A percentile compares a stretch with the other conserved stretches of the same genome.
These are phyloP conservation scores for Aurantiochytrium sp. DNA, from an alignment of 108 stramenopile genomes.

Conservation along the genomic window DNA sequence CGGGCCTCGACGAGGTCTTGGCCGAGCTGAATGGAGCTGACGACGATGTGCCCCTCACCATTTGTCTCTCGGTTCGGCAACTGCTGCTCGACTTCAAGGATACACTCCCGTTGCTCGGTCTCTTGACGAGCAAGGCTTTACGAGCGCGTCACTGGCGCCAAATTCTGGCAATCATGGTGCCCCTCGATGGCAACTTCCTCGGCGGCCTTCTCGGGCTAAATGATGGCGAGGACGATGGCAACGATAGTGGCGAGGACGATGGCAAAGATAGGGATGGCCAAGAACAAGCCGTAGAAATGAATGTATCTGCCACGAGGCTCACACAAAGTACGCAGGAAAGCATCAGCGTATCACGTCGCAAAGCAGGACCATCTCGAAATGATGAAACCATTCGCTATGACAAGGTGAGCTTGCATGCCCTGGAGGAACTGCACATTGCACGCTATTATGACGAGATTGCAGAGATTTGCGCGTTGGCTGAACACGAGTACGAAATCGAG, in stretches of 20 bases:
- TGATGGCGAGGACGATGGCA: not conserved
- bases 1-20: not conserved
- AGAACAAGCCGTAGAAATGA: not conserved
- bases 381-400: not conserved
- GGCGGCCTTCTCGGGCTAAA: not conserved
- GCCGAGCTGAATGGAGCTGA: not conserved
- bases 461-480: not conserved
- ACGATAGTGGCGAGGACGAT: not conserved
- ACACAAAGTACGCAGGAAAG: too few relatives aligned
- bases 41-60: not conserved
- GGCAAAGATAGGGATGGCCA: not conserved
- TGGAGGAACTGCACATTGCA: not conserved
- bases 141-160: not conserved
- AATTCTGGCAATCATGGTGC: not conserved
- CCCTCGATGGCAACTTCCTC: not conserved
- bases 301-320: not conserved
- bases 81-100: not conserved
- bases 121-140: not conserved
- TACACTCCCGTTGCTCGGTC: not conserved
- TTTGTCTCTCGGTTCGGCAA: not conserved
- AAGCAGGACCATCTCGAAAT: too few relatives aligned
- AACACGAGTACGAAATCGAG: conserved; percentile 2
- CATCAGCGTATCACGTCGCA: too few relatives aligned
- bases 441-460: not conserved
- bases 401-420: not conserved